Evolutionary conservation across 2,329 filamentous ascomycete species (phyloP).

Genomic region (Pleurostoma richardsiae): DNA sequence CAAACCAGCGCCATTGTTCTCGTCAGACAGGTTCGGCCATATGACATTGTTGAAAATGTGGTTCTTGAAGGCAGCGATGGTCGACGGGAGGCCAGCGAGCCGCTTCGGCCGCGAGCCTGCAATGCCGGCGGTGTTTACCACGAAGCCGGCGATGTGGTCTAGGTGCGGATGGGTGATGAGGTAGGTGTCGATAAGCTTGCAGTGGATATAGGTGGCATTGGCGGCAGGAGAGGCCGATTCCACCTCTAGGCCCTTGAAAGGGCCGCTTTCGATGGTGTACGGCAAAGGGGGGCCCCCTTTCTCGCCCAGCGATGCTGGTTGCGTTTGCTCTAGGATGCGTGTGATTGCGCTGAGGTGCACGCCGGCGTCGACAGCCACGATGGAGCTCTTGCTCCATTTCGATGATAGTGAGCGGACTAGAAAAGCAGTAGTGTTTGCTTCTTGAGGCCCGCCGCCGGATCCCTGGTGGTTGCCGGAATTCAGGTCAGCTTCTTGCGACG

Average conservation of each 20-base stretch:
- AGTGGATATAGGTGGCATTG: slow-evolving; percentile 77
- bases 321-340: slow-evolving; percentile 63
- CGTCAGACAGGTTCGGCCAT: slow-evolving; percentile 95
- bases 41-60: slow-evolving; percentile 98
- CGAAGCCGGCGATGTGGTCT: slow-evolving; percentile 87
- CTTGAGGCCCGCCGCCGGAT: slow-evolving; percentile 80
- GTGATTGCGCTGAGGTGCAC: slow-evolving; percentile 83
- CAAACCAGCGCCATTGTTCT: slow-evolving; percentile 89
- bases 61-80: slow-evolving; percentile 85
- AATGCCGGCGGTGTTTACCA: slow-evolving; percentile 87
- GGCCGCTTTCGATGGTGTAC: slow-evolving; percentile 58
- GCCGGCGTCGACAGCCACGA: slow-evolving; percentile 91
- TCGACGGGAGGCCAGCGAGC: slow-evolving; percentile 78
- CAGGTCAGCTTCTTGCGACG: too few species aligned
- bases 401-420: slow-evolving; percentile 77
- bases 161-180: slow-evolving; percentile 97
- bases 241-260: slow-evolving; percentile 75
- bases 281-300: slow-evolving; percentile 31
- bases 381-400: slow-evolving; percentile 75
- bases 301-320: slow-evolving; percentile 28
- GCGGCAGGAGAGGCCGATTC: slow-evolving; percentile 61
- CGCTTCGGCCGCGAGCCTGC: slow-evolving; percentile 78
- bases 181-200: slow-evolving; percentile 77
- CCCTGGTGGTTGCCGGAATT: slow-evolving; percentile 49
- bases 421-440: slow-evolving; percentile 86